Conservation (phyloP, 2,329 filamentous ascomycete species). For the Aspergillus sp. region DNA sequence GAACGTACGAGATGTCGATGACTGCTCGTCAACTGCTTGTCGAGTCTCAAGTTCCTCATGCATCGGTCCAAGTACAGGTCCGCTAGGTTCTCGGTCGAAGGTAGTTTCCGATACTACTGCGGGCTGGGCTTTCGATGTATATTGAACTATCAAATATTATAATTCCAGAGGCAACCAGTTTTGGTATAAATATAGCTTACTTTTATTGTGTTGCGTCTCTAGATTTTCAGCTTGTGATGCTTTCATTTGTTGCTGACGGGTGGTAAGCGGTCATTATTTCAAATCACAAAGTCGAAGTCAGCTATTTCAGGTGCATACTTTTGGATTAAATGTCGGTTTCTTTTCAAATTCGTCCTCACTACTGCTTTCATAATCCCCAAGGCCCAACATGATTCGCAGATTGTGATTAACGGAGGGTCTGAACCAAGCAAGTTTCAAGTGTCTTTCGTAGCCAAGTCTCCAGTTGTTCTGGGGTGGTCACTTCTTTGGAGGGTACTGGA, state of each 20-base stretch:
- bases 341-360: constrained; percentile 43
- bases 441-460: background rate
- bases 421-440: background rate
- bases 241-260: constrained; percentile 11
- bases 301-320: constrained; percentile 23
- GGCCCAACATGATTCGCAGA: constrained; percentile 34
- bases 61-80: constrained; percentile 39
- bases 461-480: background rate
- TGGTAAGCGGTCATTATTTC: constrained; percentile 16
- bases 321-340: constrained; percentile 13
- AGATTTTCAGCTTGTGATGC: constrained; percentile 1
- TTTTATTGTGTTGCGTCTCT: constrained; percentile 2
- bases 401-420: background rate
- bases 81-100: constrained; percentile 19
- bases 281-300: background rate
- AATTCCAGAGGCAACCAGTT: background rate
- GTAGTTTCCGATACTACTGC: constrained; percentile 1
- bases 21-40: constrained; percentile 23
- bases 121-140: background rate
- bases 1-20: constrained; percentile 49
- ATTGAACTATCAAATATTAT: constrained; percentile 5
- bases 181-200: constrained; percentile 5
- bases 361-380: constrained; percentile 46
- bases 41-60: constrained; percentile 23
- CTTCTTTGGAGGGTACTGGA: background rate